A percentile compares a stretch with the other conserved stretches of the same genome.
Evolutionary conservation across 768 basidiomycete genomes (phyloP).

Genomic region (Kwoniella botswanensis): DNA sequence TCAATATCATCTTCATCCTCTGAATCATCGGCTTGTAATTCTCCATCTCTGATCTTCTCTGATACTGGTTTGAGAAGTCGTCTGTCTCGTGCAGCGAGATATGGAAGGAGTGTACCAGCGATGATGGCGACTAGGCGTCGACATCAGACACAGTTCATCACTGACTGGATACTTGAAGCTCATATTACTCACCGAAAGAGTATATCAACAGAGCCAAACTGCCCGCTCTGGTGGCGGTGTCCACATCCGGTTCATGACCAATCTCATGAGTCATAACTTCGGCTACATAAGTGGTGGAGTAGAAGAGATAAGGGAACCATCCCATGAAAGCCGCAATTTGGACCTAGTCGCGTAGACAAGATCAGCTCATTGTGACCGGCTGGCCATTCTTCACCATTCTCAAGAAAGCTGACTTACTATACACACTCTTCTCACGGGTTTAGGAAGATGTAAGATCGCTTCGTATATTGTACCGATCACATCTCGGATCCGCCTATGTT

Average conservation of each 20-base stretch:
- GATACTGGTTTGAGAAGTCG: constrained; percentile 69
- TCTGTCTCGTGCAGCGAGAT: constrained; percentile 78
- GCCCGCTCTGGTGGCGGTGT: constrained; percentile 81
- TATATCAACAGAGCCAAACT: constrained; percentile 88
- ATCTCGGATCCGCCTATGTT: constrained; percentile 67
- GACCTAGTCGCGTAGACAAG: constrained; percentile 62
- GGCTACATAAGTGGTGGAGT: constrained; percentile 88
- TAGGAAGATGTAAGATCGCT: constrained; percentile 76
- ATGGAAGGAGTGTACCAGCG: constrained; percentile 80
- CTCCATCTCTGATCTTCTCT: constrained; percentile 59
- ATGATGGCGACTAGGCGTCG: constrained; percentile 72
- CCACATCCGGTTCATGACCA: constrained; percentile 74
- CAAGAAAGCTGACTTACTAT: constrained; percentile 32
- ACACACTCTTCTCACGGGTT: constrained; percentile 84
- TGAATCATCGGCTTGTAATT: constrained; percentile 61
- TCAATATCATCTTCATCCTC: constrained; percentile 80
- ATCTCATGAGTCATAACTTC: constrained; percentile 88
- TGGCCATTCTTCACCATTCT: not conserved
- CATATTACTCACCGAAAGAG: constrained; percentile 71
- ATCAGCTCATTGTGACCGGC: not conserved
- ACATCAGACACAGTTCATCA: too few species aligned
- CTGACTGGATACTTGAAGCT: too few species aligned
- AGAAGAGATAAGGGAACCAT: constrained; percentile 95
- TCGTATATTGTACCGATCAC: constrained; percentile 77
- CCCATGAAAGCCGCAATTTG: constrained; percentile 97